Base-by-base conservation (phyloP, 2,329 filamentous ascomycete genomes). In the Clonostachys chloroleuca region DNA sequence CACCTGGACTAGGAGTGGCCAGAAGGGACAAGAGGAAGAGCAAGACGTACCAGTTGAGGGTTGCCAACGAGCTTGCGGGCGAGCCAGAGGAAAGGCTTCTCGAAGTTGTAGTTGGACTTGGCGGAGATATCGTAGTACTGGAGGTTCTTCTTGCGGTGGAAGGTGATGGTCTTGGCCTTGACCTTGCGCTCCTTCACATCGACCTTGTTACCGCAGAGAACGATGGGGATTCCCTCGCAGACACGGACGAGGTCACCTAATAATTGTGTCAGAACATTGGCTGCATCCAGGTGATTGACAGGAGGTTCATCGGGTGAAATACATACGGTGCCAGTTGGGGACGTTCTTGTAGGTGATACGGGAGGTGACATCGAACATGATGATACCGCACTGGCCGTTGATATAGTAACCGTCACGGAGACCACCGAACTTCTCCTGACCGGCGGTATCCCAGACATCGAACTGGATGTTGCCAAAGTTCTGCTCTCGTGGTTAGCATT, bases 291-390 rank as follows among this genome's bases (percentile, higher is more conserved):
- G 24, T 30, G 13, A 40, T 30, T 18, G 14, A 35, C 24, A 37
- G 39, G 20, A 9, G 39, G n/a, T 34, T 18, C 12, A 37, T 20
- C 16, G 45, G 34, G 36, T 16, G 42, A 5, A 36, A 39, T 51
- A 84, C 90, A 70, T 86, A 96, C 94, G 94, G 77, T 99, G 94
- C 94, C 94, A 99, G 88, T 97, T 97, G 78, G 94, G 94, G 56
- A 99, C 94, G 81, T 99, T 99, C 88, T 99, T 99, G 87, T 99
- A 99, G 72, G 94, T 99, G 73, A 99, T 97, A 69, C 94, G 89
- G 60, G 92, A 96, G 55, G 94, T 97, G 59, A 99, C 92, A 74
- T 99, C 92, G 74, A 99, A 99, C 92, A 99, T 99, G 86, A 99
- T 97, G 81, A 99, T 96, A 78, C 94, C 92, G 75, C 92, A 97